A percentile compares a stretch with the other conserved stretches of the same genome.
These are phyloP conservation scores for Podospora comata DNA, from an alignment of 495 filamentous ascomycete genomes.

Conservation along the genomic window DNA sequence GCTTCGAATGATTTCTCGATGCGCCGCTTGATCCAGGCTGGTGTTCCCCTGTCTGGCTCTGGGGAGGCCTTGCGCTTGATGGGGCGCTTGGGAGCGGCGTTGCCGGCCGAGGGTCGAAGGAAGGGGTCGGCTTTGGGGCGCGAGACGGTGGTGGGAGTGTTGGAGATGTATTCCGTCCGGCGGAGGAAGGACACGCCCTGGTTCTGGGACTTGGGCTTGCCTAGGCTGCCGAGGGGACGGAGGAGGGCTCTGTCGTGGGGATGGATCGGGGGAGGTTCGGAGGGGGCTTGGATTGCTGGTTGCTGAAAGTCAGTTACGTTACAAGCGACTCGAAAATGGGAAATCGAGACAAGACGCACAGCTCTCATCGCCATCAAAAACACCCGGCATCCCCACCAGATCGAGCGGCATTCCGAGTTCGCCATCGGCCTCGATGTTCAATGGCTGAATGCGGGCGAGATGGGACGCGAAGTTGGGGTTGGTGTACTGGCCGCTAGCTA, in stretches of 20 bases:
- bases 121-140: slow-evolving; percentile 29
- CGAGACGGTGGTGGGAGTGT: slow-evolving; percentile 70
- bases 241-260: slow-evolving; percentile 79
- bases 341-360: slow-evolving; percentile 55
- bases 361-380: slow-evolving; percentile 93
- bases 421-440: slow-evolving; percentile 95
- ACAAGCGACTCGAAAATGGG: slow-evolving; percentile 2
- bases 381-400: slow-evolving; percentile 85
- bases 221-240: slow-evolving; percentile 72
- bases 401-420: slow-evolving; percentile 98
- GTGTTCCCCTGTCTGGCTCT: slow-evolving; percentile 63
- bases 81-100: slow-evolving; percentile 39
- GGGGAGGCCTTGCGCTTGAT: slow-evolving; percentile 42
- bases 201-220: slow-evolving; percentile 64
- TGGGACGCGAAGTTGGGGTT: slow-evolving; percentile 82
- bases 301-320: not conserved
- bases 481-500: slow-evolving; percentile 77
- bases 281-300: slow-evolving; percentile 74
- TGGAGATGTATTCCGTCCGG: slow-evolving; percentile 92
- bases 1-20: slow-evolving; percentile 83
- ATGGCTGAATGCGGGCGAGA: slow-evolving; percentile 81
- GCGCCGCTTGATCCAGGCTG: slow-evolving; percentile 74
- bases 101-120: slow-evolving; percentile 38
- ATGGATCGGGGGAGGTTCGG: slow-evolving; percentile 65
- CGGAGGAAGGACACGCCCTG: slow-evolving; percentile 87